Percentiles rank a stretch among this genome's conserved stretches.
Conservation (phyloP, 148 eudicot species). For the Mesembryanthemum crystallinum region DNA sequence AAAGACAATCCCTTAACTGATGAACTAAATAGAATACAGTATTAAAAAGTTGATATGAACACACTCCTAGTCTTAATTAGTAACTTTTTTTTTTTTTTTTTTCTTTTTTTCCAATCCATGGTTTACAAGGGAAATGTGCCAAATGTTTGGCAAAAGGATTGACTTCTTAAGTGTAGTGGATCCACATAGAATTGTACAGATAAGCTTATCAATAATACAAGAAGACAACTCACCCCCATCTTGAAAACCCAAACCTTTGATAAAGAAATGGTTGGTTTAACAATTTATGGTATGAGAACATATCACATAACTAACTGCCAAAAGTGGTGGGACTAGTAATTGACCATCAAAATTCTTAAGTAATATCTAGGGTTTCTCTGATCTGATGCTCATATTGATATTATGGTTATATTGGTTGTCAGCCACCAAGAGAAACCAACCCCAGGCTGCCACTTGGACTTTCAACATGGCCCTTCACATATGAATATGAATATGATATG, state of each 20-base stretch:
- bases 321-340: conserved; percentile 9
- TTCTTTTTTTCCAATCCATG: no score
- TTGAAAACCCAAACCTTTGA: not conserved
- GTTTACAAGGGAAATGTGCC: no score
- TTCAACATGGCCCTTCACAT: conserved; percentile 16
- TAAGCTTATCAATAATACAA: not conserved
- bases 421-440: conserved; percentile 17
- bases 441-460: conserved; percentile 11
- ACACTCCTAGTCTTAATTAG: no score
- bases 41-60: no score
- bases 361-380: not conserved
- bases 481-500: no score
- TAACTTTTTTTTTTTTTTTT: no score
- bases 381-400: no score
- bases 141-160: no score
- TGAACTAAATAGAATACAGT: no score
- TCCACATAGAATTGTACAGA: not conserved
- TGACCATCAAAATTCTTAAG: not conserved
- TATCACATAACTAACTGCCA: conserved; percentile 6
- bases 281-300: not conserved
- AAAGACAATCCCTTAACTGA: no score
- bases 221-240: not conserved
- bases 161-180: no score
- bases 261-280: not conserved
- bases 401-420: conserved; percentile 18